Evolutionary conservation across 2,329 filamentous ascomycete species (phyloP).

Genomic region (Scopulariopsis brevicaulis): DNA sequence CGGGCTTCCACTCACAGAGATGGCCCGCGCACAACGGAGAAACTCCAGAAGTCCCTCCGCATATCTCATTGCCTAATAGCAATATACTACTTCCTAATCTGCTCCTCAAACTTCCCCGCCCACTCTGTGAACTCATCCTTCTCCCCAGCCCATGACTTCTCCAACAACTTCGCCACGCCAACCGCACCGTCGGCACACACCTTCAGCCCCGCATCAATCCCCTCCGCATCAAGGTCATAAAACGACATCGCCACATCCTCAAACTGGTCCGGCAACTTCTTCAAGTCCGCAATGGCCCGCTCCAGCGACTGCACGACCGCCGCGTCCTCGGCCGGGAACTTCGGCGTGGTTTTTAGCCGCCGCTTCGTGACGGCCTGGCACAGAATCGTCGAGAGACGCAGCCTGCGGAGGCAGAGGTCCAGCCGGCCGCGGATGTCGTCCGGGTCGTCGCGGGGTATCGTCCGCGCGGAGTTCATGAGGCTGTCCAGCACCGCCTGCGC

Average conservation of each 20-base stretch:
- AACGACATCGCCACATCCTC: slow-evolving; percentile 62
- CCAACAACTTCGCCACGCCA: slow-evolving; percentile 41
- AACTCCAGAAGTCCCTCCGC: no score
- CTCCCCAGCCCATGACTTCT: slow-evolving; percentile 48
- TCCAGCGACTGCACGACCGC: slow-evolving; percentile 36
- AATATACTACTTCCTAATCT: slow-evolving; percentile 31
- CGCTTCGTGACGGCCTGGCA: slow-evolving; percentile 62
- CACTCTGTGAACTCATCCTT: slow-evolving; percentile 71
- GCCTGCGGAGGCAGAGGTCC: slow-evolving; percentile 48
- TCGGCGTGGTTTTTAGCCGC: slow-evolving; percentile 48
- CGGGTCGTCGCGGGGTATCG: slow-evolving; percentile 53
- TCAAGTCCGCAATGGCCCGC: slow-evolving; percentile 41
- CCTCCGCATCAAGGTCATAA: slow-evolving; percentile 52
- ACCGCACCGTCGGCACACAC: slow-evolving; percentile 50
- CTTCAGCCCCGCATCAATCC: slow-evolving; percentile 47
- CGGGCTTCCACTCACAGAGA: background rate
- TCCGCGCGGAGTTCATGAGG: slow-evolving; percentile 49
- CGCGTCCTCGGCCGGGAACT: slow-evolving; percentile 19
- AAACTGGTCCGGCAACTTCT: slow-evolving; percentile 52
- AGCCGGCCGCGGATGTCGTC: slow-evolving; percentile 54
- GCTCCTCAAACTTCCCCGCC: slow-evolving; percentile 46
- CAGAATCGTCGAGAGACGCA: slow-evolving; percentile 57
- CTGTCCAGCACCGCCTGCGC: slow-evolving; percentile 52
- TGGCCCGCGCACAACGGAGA: no score
- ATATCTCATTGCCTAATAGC: background rate